These are phyloP conservation scores for Claviceps fusiformis DNA, from an alignment of 2,329 filamentous ascomycete genomes.

Conservation along the genomic window DNA sequence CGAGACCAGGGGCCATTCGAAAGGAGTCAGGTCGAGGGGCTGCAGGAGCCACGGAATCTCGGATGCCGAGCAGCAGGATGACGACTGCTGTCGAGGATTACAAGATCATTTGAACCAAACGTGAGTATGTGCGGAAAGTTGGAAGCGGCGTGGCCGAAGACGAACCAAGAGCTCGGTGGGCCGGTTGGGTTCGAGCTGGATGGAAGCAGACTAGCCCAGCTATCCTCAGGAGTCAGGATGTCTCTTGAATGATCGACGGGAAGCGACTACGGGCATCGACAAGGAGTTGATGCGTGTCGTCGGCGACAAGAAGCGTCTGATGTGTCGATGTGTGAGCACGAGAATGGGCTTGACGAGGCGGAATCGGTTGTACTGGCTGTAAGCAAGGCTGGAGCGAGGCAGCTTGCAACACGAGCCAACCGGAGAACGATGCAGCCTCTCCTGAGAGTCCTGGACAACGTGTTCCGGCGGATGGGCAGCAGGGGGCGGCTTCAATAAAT, in stretches of 20 bases:
- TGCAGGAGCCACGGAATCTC: background rate
- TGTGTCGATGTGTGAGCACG: background rate
- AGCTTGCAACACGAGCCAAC: background rate
- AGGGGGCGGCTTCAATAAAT: background rate
- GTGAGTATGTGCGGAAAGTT: background rate
- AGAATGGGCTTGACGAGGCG: background rate
- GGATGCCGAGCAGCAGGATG: background rate
- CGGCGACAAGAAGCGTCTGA: background rate
- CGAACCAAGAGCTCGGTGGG: background rate
- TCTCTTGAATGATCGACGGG: background rate
- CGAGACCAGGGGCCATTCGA: slow-evolving; percentile 32
- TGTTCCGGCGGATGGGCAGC: background rate
- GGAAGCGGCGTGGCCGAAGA: background rate
- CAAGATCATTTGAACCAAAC: background rate
- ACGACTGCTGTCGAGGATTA: background rate
- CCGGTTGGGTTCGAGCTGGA: background rate
- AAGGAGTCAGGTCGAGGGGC: background rate
- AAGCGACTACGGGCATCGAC: background rate
- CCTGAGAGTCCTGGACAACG: background rate
- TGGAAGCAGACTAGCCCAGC: background rate
- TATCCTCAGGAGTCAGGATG: background rate
- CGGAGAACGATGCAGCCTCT: background rate
- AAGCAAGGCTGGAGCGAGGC: background rate
- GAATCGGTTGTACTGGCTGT: background rate
- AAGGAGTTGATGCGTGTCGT: background rate